Evolutionary conservation across 805 yeast genomes (phyloP).

Genomic region (Lipomyces yamanashiensis): DNA sequence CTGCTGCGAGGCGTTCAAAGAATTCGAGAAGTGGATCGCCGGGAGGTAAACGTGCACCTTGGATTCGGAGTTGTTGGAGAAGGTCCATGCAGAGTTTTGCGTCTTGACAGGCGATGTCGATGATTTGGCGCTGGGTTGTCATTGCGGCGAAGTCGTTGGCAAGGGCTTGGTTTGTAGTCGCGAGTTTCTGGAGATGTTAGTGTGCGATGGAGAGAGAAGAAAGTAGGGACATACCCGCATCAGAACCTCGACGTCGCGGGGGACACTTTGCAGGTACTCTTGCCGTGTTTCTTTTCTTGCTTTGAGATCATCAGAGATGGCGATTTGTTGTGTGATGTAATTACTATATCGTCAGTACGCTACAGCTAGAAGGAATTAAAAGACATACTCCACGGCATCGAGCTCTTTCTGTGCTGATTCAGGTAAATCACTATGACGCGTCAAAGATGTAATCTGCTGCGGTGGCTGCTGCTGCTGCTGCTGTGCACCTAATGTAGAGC

Average conservation of each 20-base stretch:
- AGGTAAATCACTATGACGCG: slow-evolving; percentile 64
- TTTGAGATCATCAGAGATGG: slow-evolving; percentile 57
- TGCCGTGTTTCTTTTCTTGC: slow-evolving; percentile 50
- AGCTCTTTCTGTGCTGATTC: slow-evolving; percentile 57
- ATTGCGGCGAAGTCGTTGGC: slow-evolving; percentile 31
- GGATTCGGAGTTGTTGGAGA: slow-evolving; percentile 33
- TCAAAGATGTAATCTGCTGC: slow-evolving; percentile 54
- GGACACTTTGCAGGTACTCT: slow-evolving; percentile 55
- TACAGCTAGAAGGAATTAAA: too few relatives aligned
- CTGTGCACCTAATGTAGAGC: neutral
- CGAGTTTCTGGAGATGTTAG: slow-evolving; percentile 40
- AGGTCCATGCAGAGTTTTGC: slow-evolving; percentile 26
- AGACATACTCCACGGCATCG: slow-evolving; percentile 53
- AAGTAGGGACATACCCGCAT: slow-evolving; percentile 40
- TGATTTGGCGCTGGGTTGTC: slow-evolving; percentile 22
- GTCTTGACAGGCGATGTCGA: slow-evolving; percentile 31
- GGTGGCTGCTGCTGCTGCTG: slow-evolving; percentile 12
- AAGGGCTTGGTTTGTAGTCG: slow-evolving; percentile 33
- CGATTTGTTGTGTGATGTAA: slow-evolving; percentile 58
- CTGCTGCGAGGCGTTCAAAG: slow-evolving; percentile 54
- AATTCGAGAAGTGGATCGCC: slow-evolving; percentile 55
- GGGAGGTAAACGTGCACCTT: slow-evolving; percentile 42
- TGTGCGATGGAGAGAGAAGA: neutral
- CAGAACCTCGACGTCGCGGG: slow-evolving; percentile 59
- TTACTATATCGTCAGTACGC: slow-evolving; percentile 34